phyloP scores from a whole-genome alignment of 140 eudicot species.

The Oenanthe javanica region DNA sequence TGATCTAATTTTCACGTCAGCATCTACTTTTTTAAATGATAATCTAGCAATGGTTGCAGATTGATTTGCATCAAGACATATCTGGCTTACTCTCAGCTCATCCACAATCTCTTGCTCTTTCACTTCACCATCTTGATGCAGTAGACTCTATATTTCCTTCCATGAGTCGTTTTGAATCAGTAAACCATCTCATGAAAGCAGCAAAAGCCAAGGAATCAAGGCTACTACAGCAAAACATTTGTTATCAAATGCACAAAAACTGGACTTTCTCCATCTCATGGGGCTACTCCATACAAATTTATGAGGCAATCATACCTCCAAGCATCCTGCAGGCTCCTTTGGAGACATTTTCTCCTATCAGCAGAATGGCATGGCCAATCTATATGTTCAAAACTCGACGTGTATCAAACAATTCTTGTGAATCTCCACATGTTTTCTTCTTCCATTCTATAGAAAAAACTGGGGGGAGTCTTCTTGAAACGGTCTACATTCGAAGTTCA shows the following conservation, averaged over 20 bases:
- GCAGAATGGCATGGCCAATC: conserved; percentile 21
- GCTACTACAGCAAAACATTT: conserved; percentile 53
- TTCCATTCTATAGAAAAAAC: conserved; percentile 33
- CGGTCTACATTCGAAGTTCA: conserved; percentile 28
- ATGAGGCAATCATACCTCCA: conserved; percentile 37
- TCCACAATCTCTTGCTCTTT: conserved; percentile 53
- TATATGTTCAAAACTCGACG: conserved; percentile 49
- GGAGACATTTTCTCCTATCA: conserved; percentile 51
- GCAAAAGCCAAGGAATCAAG: conserved; percentile 46
- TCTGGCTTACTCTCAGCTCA: conserved; percentile 56
- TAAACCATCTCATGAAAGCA: conserved; percentile 52
- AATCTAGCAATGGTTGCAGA: conserved; percentile 21
- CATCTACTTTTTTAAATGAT: neutral
- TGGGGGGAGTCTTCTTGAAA: conserved; percentile 13
- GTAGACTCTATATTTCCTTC: conserved; percentile 61
- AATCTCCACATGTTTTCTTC: conserved; percentile 45
- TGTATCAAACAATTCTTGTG: conserved; percentile 34
- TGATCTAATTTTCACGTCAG: neutral
- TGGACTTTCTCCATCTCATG: conserved; percentile 66
- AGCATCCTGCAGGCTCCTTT: conserved; percentile 44
- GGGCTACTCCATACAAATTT: conserved; percentile 60
- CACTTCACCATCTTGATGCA: conserved; percentile 66
- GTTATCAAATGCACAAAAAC: conserved; percentile 35
- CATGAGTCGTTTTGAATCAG: conserved; percentile 43
- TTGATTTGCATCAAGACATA: conserved; percentile 52